Evolutionary conservation across 495 filamentous ascomycete species (phyloP).

Genomic region (Tuber indicum): DNA sequence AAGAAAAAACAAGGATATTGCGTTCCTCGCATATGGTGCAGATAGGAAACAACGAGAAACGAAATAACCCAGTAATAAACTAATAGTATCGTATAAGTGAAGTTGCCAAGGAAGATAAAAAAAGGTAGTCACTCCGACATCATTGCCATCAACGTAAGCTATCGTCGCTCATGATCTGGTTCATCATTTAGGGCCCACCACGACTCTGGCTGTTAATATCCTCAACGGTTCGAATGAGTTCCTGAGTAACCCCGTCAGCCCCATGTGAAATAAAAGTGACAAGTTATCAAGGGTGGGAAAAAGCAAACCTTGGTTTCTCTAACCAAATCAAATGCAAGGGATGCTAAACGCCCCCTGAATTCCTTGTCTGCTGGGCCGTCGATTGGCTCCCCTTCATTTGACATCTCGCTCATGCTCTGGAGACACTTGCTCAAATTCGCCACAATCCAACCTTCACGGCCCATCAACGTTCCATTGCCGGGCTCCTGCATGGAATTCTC

Average conservation of each 20-base stretch:
- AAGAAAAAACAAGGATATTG: background rate
- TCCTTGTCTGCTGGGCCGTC: constrained; percentile 51
- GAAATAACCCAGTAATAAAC: background rate
- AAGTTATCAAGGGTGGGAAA: background rate
- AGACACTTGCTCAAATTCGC: constrained; percentile 58
- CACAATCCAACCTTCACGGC: constrained; percentile 57
- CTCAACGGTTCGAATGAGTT: constrained; percentile 39
- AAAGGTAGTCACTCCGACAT: background rate
- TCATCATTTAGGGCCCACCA: background rate
- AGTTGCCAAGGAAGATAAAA: constrained; percentile 3
- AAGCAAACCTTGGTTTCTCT: constrained; percentile 58
- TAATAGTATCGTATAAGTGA: background rate
- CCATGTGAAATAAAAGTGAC: background rate
- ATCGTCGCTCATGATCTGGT: background rate
- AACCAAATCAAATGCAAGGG: constrained; percentile 81
- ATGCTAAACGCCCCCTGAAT: constrained; percentile 64
- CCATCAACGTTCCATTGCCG: constrained; percentile 47
- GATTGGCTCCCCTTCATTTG: constrained; percentile 52
- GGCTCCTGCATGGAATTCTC: constrained; percentile 52
- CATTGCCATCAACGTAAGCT: background rate
- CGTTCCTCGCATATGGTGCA: constrained; percentile 9
- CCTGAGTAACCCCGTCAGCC: constrained; percentile 7
- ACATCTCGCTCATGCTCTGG: constrained; percentile 59
- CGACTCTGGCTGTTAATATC: constrained; percentile 38
- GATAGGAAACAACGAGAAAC: constrained; percentile 1